Percentiles rank a stretch among this genome's conserved stretches.
phyloP scores from a whole-genome alignment of 805 yeast species.

The Myxozyma lipomycoides region DNA sequence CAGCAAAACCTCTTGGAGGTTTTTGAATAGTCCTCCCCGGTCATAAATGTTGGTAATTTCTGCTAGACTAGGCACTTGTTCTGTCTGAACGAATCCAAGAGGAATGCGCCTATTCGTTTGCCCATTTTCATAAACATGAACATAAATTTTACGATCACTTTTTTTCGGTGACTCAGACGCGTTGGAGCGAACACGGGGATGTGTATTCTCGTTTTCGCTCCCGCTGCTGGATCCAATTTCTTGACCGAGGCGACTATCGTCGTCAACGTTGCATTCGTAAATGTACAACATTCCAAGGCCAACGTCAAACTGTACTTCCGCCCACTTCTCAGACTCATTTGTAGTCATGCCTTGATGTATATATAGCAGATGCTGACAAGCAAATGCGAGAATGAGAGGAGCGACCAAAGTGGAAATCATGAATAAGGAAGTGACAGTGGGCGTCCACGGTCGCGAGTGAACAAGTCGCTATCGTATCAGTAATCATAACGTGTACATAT shows the following conservation, averaged over 20 bases:
- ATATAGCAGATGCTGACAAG: slow-evolving; percentile 46
- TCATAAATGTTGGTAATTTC: slow-evolving; percentile 42
- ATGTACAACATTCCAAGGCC: slow-evolving; percentile 41
- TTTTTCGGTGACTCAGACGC: neutral
- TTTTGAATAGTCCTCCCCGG: slow-evolving; percentile 35
- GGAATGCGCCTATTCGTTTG: slow-evolving; percentile 33
- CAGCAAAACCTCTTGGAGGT: slow-evolving; percentile 32
- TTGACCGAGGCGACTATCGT: slow-evolving; percentile 20
- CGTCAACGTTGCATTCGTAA: slow-evolving; percentile 25
- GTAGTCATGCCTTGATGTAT: slow-evolving; percentile 69
- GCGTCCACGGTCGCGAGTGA: slow-evolving; percentile 22
- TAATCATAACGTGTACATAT: neutral
- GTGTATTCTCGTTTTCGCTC: slow-evolving; percentile 14
- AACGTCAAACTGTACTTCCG: slow-evolving; percentile 51
- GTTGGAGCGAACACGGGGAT: slow-evolving; percentile 1
- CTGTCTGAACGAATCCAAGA: slow-evolving; percentile 25
- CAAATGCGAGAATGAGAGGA: slow-evolving; percentile 45
- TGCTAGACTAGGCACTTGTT: slow-evolving; percentile 30
- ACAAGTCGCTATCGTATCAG: slow-evolving; percentile 5
- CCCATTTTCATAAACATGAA: slow-evolving; percentile 21
- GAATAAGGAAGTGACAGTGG: slow-evolving; percentile 39
- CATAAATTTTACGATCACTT: slow-evolving; percentile 14
- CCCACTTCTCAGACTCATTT: slow-evolving; percentile 72
- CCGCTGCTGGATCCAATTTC: slow-evolving; percentile 30
- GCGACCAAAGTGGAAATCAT: slow-evolving; percentile 46